These are phyloP conservation scores for Cryptomeria japonica DNA, from an alignment of 75 land plant genomes.

Conservation along the genomic window DNA sequence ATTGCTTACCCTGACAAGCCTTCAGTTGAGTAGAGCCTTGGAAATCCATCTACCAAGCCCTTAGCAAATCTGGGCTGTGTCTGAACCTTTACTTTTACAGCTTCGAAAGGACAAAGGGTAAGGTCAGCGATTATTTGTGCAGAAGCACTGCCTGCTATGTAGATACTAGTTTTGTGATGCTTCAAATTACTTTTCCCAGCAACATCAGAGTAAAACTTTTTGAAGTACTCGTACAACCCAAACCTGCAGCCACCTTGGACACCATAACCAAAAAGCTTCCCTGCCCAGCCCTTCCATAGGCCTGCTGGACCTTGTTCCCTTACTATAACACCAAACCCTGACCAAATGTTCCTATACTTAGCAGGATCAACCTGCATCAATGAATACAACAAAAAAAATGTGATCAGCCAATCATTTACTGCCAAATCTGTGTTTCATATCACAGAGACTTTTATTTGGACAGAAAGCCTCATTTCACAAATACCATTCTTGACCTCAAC, in stretches of 20 bases:
- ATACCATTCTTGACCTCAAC: neutral
- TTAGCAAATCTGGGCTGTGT: constrained; percentile 82
- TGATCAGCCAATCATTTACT: neutral
- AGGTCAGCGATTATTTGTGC: constrained; percentile 90
- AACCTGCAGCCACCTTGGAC: constrained; percentile 93
- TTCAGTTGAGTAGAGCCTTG: constrained; percentile 73
- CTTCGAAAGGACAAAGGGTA: constrained; percentile 93
- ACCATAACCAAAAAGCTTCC: constrained; percentile 86
- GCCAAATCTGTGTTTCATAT: neutral
- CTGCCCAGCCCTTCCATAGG: constrained; percentile 97
- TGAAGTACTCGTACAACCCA: constrained; percentile 96
- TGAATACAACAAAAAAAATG: constrained; percentile 8
- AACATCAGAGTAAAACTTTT: constrained; percentile 66
- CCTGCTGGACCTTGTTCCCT: constrained; percentile 79
- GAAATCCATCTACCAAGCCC: constrained; percentile 92
- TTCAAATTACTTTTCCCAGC: constrained; percentile 29
- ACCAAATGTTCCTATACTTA: constrained; percentile 69
- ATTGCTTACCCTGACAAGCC: constrained; percentile 73
- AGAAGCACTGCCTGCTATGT: constrained; percentile 81
- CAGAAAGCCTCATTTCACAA: neutral
- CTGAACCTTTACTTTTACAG: constrained; percentile 93
- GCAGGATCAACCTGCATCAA: constrained; percentile 72
- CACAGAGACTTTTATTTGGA: neutral
- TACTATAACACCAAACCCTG: constrained; percentile 63
- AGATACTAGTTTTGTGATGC: constrained; percentile 54